Evolutionary conservation across 2,329 filamentous ascomycete species (phyloP).

Genomic region (Graphilbum sp.): DNA sequence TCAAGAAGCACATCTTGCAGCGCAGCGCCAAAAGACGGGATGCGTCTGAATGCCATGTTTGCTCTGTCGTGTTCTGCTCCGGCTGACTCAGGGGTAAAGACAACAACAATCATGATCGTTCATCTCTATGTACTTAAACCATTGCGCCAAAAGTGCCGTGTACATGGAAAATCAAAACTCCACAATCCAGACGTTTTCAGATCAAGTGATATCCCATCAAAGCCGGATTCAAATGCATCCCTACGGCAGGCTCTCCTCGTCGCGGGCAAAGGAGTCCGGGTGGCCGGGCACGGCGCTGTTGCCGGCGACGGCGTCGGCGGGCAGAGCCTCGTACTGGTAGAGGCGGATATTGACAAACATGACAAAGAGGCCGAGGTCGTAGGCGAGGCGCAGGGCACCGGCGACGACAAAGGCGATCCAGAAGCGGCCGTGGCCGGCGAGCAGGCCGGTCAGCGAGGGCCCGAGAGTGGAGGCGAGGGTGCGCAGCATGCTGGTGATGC

Average conservation of each 20-base stretch:
- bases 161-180: too few species aligned
- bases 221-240: too few species aligned
- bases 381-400: conserved; percentile 33
- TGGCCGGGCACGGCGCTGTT: neutral
- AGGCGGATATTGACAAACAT: conserved; percentile 43
- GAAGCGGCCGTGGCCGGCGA: conserved; percentile 35
- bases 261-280: conserved; percentile 5
- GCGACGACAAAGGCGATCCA: conserved; percentile 47
- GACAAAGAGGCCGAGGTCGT: conserved; percentile 41
- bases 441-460: conserved; percentile 36
- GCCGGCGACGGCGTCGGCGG: neutral
- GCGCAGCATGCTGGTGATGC: conserved; percentile 44
- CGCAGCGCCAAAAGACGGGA: too few species aligned
- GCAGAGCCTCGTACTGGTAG: conserved; percentile 36
- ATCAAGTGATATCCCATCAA: too few species aligned
- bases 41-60: too few species aligned
- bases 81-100: too few species aligned
- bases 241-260: conserved; percentile 5
- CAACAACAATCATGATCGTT: too few species aligned
- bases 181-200: too few species aligned
- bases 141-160: too few species aligned
- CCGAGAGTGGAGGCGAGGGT: conserved; percentile 40
- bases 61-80: too few species aligned
- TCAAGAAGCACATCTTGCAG: too few species aligned
- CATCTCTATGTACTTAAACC: too few species aligned